A percentile compares a stretch with the other conserved stretches of the same genome.
These are phyloP conservation scores for Megacollybia platyphylla DNA, from an alignment of 1,284 basidiomycete species.

Conservation along the genomic window DNA sequence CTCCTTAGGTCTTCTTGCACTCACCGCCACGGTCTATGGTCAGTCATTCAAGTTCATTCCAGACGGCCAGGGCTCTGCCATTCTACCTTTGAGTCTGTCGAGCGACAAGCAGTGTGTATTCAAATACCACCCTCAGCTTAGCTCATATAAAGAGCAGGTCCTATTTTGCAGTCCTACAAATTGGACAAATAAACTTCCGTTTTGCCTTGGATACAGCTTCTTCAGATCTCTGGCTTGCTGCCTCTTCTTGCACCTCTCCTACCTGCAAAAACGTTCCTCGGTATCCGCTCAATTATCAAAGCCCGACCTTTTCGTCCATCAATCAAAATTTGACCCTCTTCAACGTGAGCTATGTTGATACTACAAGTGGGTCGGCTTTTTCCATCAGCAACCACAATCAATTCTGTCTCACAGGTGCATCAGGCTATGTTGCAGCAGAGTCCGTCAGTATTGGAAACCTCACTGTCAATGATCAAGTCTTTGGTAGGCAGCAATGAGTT, in stretches of 20 bases:
- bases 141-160: constrained; percentile 26
- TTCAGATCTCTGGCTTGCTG: constrained; percentile 59
- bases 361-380: constrained; percentile 35
- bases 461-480: constrained; percentile 42
- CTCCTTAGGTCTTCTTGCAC: too few species aligned
- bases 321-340: constrained; percentile 50
- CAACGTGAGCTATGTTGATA: constrained; percentile 49
- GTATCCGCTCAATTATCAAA: constrained; percentile 55
- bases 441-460: constrained; percentile 45
- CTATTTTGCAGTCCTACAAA: constrained; percentile 47
- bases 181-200: constrained; percentile 52
- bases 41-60: too few species aligned
- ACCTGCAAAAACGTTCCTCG: constrained; percentile 43
- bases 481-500: constrained; percentile 33
- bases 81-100: constrained; percentile 26
- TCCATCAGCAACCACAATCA: constrained; percentile 1
- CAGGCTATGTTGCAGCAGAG: constrained; percentile 60
- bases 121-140: not conserved
- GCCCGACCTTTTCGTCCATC: constrained; percentile 48
- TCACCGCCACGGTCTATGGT: too few species aligned
- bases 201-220: constrained; percentile 70
- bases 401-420: constrained; percentile 29
- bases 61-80: constrained; percentile 5
- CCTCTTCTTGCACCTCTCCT: constrained; percentile 43
- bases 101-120: constrained; percentile 32